These are phyloP conservation scores for Cymbidium sinense DNA, from an alignment of 106 monocot species.

Conservation along the genomic window DNA sequence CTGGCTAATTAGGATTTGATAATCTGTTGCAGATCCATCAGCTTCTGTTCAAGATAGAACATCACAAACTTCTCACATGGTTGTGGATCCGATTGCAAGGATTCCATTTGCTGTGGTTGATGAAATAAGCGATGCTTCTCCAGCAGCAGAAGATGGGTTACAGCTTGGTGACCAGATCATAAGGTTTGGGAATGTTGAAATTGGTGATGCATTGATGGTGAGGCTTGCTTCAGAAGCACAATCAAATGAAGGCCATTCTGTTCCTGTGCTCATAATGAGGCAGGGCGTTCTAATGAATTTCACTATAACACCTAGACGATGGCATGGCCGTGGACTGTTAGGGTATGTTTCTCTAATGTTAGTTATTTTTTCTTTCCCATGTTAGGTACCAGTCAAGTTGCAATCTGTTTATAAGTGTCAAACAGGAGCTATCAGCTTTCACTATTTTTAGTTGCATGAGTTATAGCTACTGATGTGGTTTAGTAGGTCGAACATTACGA, in stretches of 20 bases:
- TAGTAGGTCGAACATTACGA: neutral
- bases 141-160: constrained; percentile 85
- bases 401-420: neutral
- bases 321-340: constrained; percentile 79
- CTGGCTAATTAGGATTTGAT: neutral
- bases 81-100: constrained; percentile 26
- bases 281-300: constrained; percentile 57
- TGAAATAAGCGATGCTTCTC: constrained; percentile 82
- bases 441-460: neutral
- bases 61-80: constrained; percentile 31
- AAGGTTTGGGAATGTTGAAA: constrained; percentile 79
- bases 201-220: constrained; percentile 52
- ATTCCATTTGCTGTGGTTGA: constrained; percentile 87
- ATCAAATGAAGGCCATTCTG: constrained; percentile 45
- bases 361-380: neutral
- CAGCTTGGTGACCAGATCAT: constrained; percentile 87
- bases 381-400: neutral
- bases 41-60: constrained; percentile 11
- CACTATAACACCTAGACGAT: constrained; percentile 71
- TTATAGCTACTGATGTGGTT: neutral
- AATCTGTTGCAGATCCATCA: constrained; percentile 20
- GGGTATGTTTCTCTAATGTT: constrained; percentile 43
- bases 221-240: constrained; percentile 70
- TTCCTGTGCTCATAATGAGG: constrained; percentile 55
- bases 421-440: neutral